phyloP scores from a whole-genome alignment of 768 basidiomycete species.

The Coprinopsis strossmayeri region DNA sequence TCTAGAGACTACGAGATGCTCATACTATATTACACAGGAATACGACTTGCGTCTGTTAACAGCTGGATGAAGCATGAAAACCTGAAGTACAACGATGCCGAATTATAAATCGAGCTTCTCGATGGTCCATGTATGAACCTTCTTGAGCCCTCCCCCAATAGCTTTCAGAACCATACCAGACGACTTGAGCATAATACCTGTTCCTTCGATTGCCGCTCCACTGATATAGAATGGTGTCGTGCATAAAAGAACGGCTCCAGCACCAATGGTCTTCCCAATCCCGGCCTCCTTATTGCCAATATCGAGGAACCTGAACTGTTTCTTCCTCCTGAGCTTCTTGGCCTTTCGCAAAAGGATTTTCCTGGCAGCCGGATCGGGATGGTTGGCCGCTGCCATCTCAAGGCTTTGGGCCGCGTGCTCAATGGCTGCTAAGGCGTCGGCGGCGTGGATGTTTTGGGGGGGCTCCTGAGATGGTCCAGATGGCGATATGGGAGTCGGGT shows the following conservation, averaged over 20 bases:
- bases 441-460: neutral
- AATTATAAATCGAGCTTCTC: conserved; percentile 5
- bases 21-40: too few species aligned
- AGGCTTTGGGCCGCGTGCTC: conserved; percentile 5
- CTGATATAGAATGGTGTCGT: conserved; percentile 4
- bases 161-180: conserved; percentile 2
- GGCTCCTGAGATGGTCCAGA: too few species aligned
- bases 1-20: too few species aligned
- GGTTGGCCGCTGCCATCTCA: conserved; percentile 1
- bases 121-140: conserved; percentile 2
- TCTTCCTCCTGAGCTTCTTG: conserved; percentile 1
- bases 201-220: conserved; percentile 4
- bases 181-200: conserved; percentile 5
- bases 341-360: neutral
- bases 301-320: neutral
- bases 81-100: neutral
- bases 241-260: conserved; percentile 1
- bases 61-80: neutral
- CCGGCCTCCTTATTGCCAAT: neutral
- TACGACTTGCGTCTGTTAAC: too few species aligned
- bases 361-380: neutral
- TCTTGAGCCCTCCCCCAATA: conserved; percentile 5
- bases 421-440: neutral
- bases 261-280: neutral
- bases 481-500: too few species aligned